These are phyloP conservation scores for Tilletiopsis washingtonensis DNA, from an alignment of 1,284 basidiomycete species.

Conservation along the genomic window DNA sequence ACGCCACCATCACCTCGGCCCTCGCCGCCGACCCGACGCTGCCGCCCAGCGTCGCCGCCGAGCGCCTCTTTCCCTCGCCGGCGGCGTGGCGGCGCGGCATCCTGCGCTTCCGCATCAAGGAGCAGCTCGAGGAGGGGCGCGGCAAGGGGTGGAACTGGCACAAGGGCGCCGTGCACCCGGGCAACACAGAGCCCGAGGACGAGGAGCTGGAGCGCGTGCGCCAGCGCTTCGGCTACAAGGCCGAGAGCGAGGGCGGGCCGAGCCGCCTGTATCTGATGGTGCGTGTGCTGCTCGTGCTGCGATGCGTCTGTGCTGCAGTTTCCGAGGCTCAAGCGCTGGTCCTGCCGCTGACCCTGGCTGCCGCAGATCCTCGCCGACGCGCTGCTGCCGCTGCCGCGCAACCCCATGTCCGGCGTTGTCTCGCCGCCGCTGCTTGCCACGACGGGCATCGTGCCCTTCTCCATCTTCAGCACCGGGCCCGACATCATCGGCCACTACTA, in stretches of 20 bases:
- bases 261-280: conserved; percentile 37
- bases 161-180: conserved; percentile 32
- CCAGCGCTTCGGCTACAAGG: conserved; percentile 29
- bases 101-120: conserved; percentile 38
- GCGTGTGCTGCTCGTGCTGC: neutral
- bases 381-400: conserved; percentile 28
- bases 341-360: neutral
- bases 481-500: conserved; percentile 47
- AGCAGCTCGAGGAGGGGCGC: conserved; percentile 33
- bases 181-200: conserved; percentile 34
- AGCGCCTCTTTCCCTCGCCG: conserved; percentile 29
- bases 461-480: conserved; percentile 44
- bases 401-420: conserved; percentile 41
- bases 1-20: conserved; percentile 41
- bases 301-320: neutral
- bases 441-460: conserved; percentile 40
- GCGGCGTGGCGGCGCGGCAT: conserved; percentile 28
- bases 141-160: conserved; percentile 43
- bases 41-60: conserved; percentile 25
- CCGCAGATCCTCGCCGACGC: conserved; percentile 35
- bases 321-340: no score
- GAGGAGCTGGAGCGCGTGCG: conserved; percentile 35
- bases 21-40: conserved; percentile 30
- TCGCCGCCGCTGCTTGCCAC: conserved; percentile 43
- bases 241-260: conserved; percentile 26